Base-by-base conservation (phyloP, 768 basidiomycete genomes). In the Tricholoma bakamatsutake region DNA sequence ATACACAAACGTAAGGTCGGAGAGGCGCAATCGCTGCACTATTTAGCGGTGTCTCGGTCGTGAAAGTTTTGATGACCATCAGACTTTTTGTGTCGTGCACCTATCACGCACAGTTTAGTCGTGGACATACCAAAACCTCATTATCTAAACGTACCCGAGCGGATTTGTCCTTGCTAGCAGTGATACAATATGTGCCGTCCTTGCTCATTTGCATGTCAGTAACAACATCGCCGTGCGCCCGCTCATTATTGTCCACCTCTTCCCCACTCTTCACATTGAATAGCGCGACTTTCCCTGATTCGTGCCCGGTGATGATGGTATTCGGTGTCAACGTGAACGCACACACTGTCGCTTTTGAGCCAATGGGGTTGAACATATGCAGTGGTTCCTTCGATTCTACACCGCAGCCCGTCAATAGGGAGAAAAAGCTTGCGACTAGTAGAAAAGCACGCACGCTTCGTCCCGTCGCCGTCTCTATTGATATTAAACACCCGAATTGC, bases 311-410 rank as follows among this genome's bases (percentile, higher is more conserved):
- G 57, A 98, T 76, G 69, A 99, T 86, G 59, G 88, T 70, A 39
- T 86, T 81, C 21, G 88, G 85, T 11, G 80, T 77, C 50, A 87
- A 81, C 4, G 91, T 88, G 71, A 97, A 98, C 4, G 92, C 86
- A 67, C 93, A 95, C 39, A 98, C 93, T 1, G 93, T 98, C n/a
- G 94, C 91, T 74, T 98, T 98, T 57, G 91, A 91, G 27, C 94
- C 95, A 57, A 91, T 76, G 11, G 94, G 90, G 69, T 88, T 80
- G 79, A 97, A 95, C 71, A 90, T 81, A 63, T 83, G 75, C 13
- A 76, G 64, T 0, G 94, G 93, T 59, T 92, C 88, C 66, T 70
- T 73, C 59, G 84, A 77, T 74, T 97, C 93, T 96, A 65, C 33
- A 51, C 27, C 18, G 48, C 53, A 48, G 37, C 34, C 31, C 4